Evolutionary conservation across 768 basidiomycete species (phyloP), one percentile per base, ranked within the genome.

Genomic region (Amylocystis lapponica): DNA sequence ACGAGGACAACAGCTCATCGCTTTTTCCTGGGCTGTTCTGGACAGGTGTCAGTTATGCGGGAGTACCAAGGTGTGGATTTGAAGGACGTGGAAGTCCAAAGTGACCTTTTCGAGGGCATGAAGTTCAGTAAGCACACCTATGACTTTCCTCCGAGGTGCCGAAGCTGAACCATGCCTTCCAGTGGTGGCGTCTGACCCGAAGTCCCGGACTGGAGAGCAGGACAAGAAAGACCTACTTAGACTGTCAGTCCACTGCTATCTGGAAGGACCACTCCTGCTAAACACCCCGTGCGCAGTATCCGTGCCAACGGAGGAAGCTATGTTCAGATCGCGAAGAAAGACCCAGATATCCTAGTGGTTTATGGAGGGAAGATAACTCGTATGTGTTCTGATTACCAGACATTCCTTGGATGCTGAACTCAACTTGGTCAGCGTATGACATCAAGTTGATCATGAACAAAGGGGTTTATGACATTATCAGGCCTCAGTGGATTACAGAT

Each of bases 121-220:
- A 86, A 72, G 41, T 95, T 97, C 57, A 81, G 94, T 94, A 40
- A 56, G 85, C 68, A 2, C 8, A 1, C 27, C 6, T 21, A 13
- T 21, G 32, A 5, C 29, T 3, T 17, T 19, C 27, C 26, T 29
- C 10, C n/a, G n/a, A n/a, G n/a, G n/a, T n/a, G n/a, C n/a, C n/a
- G n/a, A n/a, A n/a, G n/a, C n/a, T n/a, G n/a, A n/a, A n/a, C n/a
- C n/a, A n/a, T n/a, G n/a, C n/a, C n/a, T 42, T 36, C n/a, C 43
- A 90, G 87, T 86, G 60, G 81, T 90, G 4, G 72, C 80, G 48
- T 78, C 84, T 3, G 83, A 89, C 59, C 83, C 85, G 0, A 83
- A 79, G 60, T 88, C 76, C 17, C 73, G 65, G 51, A 81, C 73
- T 1, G 78, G 76, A 7, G 78, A 80, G 21, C 66, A 81, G 40